Evolutionary conservation across 148 eudicot species (phyloP).

Genomic region (Talinum fruticosum): DNA sequence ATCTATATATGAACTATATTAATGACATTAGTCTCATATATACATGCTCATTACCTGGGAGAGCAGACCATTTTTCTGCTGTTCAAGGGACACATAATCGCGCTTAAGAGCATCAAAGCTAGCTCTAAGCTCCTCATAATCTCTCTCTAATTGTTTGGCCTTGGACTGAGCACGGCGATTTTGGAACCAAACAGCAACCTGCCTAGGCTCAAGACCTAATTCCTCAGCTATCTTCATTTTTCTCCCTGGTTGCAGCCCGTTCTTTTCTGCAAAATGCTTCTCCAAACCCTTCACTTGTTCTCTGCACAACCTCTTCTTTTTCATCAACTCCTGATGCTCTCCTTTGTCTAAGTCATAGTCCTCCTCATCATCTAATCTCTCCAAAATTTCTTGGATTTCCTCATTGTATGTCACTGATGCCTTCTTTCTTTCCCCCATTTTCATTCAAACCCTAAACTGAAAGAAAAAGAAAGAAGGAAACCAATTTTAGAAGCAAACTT

Average conservation of each 20-base stretch:
- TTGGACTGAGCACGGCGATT: conserved; percentile 88
- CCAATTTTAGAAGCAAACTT: neutral
- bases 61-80: conserved; percentile 53
- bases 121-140: conserved; percentile 61
- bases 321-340: conserved; percentile 34
- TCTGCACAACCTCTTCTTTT: conserved; percentile 59
- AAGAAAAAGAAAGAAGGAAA: neutral
- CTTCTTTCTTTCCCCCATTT: conserved; percentile 36
- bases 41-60: conserved; percentile 42
- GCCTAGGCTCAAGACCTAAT: conserved; percentile 85
- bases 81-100: conserved; percentile 50
- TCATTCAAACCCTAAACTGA: neutral
- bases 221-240: conserved; percentile 83
- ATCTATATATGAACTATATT: too few species aligned
- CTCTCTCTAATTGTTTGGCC: conserved; percentile 77
- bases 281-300: conserved; percentile 84
- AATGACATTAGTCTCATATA: too few species aligned
- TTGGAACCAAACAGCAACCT: conserved; percentile 97
- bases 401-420: conserved; percentile 35
- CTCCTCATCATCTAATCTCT: conserved; percentile 49
- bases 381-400: conserved; percentile 66
- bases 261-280: conserved; percentile 80
- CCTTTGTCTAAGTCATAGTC: conserved; percentile 42
- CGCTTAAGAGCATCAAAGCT: conserved; percentile 68
- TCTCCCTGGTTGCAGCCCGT: conserved; percentile 81